phyloP scores from a whole-genome alignment of 768 basidiomycete species.

The Boletus patriciae region DNA sequence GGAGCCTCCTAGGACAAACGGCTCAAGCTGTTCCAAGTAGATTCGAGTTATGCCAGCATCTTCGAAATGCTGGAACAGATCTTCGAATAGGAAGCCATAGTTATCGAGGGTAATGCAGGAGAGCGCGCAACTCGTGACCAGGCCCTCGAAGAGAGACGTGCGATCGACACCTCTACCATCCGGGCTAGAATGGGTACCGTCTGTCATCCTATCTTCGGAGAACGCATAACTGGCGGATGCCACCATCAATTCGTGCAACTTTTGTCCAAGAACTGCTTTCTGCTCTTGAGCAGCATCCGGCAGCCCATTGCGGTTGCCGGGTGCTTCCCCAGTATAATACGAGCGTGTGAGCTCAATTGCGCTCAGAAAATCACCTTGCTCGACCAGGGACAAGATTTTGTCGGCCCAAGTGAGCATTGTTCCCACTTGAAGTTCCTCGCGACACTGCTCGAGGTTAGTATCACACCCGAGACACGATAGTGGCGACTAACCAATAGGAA shows the following conservation, averaged over 20 bases:
- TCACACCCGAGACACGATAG: neutral
- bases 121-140: constrained; percentile 73
- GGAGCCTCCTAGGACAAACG: constrained; percentile 73
- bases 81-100: constrained; percentile 88
- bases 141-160: constrained; percentile 83
- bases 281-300: constrained; percentile 65
- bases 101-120: constrained; percentile 81
- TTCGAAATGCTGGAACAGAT: constrained; percentile 88
- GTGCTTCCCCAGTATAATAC: constrained; percentile 77
- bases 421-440: constrained; percentile 71
- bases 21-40: constrained; percentile 79
- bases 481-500: constrained; percentile 73
- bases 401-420: constrained; percentile 95
- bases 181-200: constrained; percentile 76
- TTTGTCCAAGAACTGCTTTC: constrained; percentile 64
- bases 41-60: constrained; percentile 81
- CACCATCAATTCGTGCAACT: constrained; percentile 78
- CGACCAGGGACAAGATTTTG: constrained; percentile 77
- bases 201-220: constrained; percentile 92
- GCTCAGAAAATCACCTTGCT: constrained; percentile 82
- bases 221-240: constrained; percentile 90
- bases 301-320: constrained; percentile 85
- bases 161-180: constrained; percentile 92
- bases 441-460: constrained; percentile 46
- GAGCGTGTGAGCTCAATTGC: constrained; percentile 84